phyloP scores from a whole-genome alignment of 768 basidiomycete species.

The Multifurca ochricompacta region DNA sequence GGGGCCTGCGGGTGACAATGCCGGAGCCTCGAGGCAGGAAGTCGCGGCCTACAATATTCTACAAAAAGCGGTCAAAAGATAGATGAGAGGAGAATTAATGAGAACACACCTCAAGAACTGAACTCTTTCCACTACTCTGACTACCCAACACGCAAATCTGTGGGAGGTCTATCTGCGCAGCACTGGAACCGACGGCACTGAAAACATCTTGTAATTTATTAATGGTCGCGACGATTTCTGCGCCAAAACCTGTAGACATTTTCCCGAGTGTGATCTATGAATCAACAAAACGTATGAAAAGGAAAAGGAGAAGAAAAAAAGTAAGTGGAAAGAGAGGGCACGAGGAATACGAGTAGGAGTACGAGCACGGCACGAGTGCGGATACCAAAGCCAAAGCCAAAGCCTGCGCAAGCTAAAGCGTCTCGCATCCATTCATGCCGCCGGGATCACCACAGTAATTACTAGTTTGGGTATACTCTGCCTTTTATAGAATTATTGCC shows the following conservation, averaged over 20 bases:
- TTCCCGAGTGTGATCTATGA: constrained; percentile 5
- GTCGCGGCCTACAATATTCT: constrained; percentile 98
- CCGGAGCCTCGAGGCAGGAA: constrained; percentile 98
- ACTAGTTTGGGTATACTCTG: neutral
- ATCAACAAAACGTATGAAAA: constrained; percentile 9
- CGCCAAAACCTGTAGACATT: constrained; percentile 59
- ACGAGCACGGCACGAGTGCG: too few relatives aligned
- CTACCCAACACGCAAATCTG: constrained; percentile 89
- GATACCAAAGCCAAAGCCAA: too few relatives aligned
- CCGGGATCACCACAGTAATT: neutral
- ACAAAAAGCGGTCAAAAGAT: neutral
- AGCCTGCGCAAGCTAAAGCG: too few relatives aligned
- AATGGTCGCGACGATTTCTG: constrained; percentile 72
- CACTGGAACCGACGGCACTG: constrained; percentile 70
- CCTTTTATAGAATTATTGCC: neutral
- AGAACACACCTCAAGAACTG: constrained; percentile 73
- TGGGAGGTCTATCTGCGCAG: constrained; percentile 77
- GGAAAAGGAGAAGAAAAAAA: neutral
- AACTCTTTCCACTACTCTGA: constrained; percentile 91
- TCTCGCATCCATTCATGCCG: neutral
- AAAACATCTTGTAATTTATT: constrained; percentile 93
- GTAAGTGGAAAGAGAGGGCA: neutral
- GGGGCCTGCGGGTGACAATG: constrained; percentile 94
- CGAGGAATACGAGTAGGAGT: neutral
- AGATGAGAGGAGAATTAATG: neutral